These are phyloP conservation scores for Sporothrix inflata DNA, from an alignment of 2,329 filamentous ascomycete species.

Conservation along the genomic window DNA sequence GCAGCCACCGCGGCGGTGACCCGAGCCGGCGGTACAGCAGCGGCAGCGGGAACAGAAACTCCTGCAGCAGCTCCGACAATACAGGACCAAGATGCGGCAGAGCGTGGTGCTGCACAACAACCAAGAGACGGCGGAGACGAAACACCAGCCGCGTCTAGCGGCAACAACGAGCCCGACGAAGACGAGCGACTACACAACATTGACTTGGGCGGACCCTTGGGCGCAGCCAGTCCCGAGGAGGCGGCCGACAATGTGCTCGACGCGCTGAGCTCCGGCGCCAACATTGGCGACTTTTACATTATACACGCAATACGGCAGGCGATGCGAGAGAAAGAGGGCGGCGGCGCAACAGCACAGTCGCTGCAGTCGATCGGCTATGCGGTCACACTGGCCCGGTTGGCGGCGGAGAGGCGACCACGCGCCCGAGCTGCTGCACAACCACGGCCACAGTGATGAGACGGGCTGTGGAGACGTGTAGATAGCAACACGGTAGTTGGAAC, in stretches of 20 bases:
- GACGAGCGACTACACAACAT: slow-evolving; percentile 24
- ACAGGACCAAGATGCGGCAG: slow-evolving; percentile 31
- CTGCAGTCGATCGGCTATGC: slow-evolving; percentile 60
- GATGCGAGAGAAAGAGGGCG: slow-evolving; percentile 44
- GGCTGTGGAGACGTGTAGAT: neutral
- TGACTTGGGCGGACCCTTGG: slow-evolving; percentile 21
- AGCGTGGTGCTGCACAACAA: slow-evolving; percentile 25
- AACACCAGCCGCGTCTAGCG: slow-evolving; percentile 28
- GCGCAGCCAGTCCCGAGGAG: slow-evolving; percentile 35
- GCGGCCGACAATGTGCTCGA: slow-evolving; percentile 50
- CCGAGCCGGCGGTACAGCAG: neutral
- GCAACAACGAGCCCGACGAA: slow-evolving; percentile 32
- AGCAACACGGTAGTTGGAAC: neutral
- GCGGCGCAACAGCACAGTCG: slow-evolving; percentile 55
- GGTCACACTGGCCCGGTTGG: slow-evolving; percentile 52
- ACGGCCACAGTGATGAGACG: slow-evolving; percentile 53
- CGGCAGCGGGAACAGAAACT: neutral
- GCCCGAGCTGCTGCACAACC: slow-evolving; percentile 50
- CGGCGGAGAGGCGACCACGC: slow-evolving; percentile 25
- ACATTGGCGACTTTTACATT: slow-evolving; percentile 57
- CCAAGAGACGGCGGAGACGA: slow-evolving; percentile 45
- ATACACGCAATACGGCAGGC: slow-evolving; percentile 49
- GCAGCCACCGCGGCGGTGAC: slow-evolving; percentile 34
- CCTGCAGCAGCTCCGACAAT: slow-evolving; percentile 42
- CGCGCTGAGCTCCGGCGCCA: slow-evolving; percentile 59